Evolutionary conservation across 352 stramenopile genomes (phyloP).

Genomic region (Phytophthora lateralis): DNA sequence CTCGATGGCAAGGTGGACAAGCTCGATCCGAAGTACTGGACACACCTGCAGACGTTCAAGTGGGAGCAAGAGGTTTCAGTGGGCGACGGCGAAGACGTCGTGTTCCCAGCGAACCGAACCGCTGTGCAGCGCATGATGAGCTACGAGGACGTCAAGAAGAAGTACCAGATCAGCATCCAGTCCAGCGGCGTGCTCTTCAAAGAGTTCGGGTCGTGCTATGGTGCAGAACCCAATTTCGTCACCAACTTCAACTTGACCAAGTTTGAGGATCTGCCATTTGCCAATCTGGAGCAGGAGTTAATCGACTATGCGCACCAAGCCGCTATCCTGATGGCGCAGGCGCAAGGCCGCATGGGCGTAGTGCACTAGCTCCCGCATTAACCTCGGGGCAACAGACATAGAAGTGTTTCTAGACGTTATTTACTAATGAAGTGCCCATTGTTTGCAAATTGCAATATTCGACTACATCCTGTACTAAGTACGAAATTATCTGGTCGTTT

Average conservation of each 20-base stretch:
- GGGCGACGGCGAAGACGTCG: conserved; percentile 8
- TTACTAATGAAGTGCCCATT: conserved; percentile 23
- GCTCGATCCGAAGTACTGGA: conserved; percentile 49
- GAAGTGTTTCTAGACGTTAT: conserved; percentile 33
- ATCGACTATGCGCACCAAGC: conserved; percentile 60
- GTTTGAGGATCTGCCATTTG: conserved; percentile 47
- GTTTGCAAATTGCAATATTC: neutral
- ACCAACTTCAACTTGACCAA: conserved; percentile 51
- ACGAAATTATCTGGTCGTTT: conserved; percentile 11
- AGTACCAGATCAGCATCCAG: conserved; percentile 56
- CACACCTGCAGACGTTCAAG: conserved; percentile 50
- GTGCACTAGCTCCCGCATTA: conserved; percentile 5
- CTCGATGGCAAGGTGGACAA: conserved; percentile 56
- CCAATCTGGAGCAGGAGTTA: conserved; percentile 53
- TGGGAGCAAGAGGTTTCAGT: conserved; percentile 27
- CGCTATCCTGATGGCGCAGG: conserved; percentile 32
- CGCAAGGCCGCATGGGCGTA: conserved; percentile 20
- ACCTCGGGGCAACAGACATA: conserved; percentile 15
- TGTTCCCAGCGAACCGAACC: conserved; percentile 15
- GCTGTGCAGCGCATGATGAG: conserved; percentile 42
- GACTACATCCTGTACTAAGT: conserved; percentile 10
- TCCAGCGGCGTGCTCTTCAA: conserved; percentile 46
- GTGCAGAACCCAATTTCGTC: conserved; percentile 40
- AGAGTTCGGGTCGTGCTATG: conserved; percentile 60
- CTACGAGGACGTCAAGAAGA: conserved; percentile 49